Evolutionary conservation across 2,329 filamentous ascomycete genomes (phyloP), one percentile per base, ranked within the genome.

Genomic region (Zymoseptoria crescenta): DNA sequence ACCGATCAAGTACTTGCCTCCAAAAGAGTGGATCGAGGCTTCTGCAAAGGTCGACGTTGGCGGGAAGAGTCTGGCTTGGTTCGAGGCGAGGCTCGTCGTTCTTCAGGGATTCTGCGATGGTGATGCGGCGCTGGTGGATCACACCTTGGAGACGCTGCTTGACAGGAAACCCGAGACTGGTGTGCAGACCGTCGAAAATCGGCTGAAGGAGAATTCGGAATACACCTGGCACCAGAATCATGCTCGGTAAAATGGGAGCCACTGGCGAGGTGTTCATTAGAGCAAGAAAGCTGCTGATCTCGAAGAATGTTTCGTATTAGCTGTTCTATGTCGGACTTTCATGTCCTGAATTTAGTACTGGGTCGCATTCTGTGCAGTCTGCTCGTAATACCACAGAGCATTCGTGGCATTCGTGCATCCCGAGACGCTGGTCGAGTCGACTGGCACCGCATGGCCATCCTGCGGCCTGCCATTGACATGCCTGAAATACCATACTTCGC

Each of bases 401-500:
- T 77, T 78, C 9, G 76, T 69, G 0, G 78, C 70, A 68, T 76
- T 81, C 5, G 83, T 83, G 68, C 84, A 87, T 63, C 75, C 84
- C 24, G 79, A 80, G 50, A 77, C 67, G 4, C 78, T 77, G 0
- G 80, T 73, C 19, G 74, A 81, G 57, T 80, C 78, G 2, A 78
- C 75, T 4, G 78, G 75, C 24, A 81, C 67, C 8, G 74, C 77
- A 49, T 79, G 70, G 1, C 74, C 76, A 57, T 78, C 73, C 73
- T 87, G 85, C 6, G 83, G 79, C 16, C 77, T 72, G 3, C 85
- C 85, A 57, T 77, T 78, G 1, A 82, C 81, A 70, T 87, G 80
- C 70, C 81, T 79, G 67, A 86, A 87, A 68, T 87, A 88, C 84
- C 84, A 88, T 10, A 85, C 77, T 76, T 88, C 85, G 59, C 70